Percentiles rank a stretch among this genome's conserved stretches.
Conservation (phyloP, 495 filamentous ascomycete genomes). For the Talaromyces liani region DNA sequence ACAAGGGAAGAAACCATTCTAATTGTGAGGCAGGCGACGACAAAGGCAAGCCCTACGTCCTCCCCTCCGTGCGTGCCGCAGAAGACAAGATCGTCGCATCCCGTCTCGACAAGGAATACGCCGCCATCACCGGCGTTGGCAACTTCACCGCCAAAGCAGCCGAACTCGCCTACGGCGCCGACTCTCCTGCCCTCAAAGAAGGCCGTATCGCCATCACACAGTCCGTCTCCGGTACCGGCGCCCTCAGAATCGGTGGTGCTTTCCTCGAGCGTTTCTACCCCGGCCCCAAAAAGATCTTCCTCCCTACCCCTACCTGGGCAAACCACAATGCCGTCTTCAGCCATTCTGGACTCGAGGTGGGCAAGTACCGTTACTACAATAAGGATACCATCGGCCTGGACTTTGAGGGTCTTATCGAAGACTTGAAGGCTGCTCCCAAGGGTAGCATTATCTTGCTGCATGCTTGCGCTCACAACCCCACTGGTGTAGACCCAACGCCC, state of each 20-base stretch:
- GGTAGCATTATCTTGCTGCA: slow-evolving; percentile 88
- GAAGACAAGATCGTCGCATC: slow-evolving; percentile 78
- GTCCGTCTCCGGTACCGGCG: slow-evolving; percentile 95
- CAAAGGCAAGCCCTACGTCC: slow-evolving; percentile 92
- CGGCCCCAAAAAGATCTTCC: slow-evolving; percentile 84
- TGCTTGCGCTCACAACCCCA: slow-evolving; percentile 98
- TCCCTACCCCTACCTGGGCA: slow-evolving; percentile 94
- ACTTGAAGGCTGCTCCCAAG: slow-evolving; percentile 83
- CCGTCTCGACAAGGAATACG: slow-evolving; percentile 91
- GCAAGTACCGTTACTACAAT: slow-evolving; percentile 97
- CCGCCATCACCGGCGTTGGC: slow-evolving; percentile 91
- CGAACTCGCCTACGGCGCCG: slow-evolving; percentile 78
- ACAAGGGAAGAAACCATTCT: neutral
- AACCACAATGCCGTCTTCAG: slow-evolving; percentile 97
- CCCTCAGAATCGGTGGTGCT: slow-evolving; percentile 86
- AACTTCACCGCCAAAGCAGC: slow-evolving; percentile 89
- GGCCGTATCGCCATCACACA: slow-evolving; percentile 88
- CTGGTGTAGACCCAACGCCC: slow-evolving; percentile 87
- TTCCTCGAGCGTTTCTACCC: slow-evolving; percentile 91
- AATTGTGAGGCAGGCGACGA: slow-evolving; percentile 58
- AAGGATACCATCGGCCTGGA: slow-evolving; percentile 97
- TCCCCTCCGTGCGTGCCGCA: slow-evolving; percentile 83
- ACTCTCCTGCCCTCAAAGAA: slow-evolving; percentile 65
- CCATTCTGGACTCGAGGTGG: slow-evolving; percentile 82
- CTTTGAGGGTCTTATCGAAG: slow-evolving; percentile 86